Conservation (phyloP, 768 basidiomycete genomes). For the Mycena crocata region DNA sequence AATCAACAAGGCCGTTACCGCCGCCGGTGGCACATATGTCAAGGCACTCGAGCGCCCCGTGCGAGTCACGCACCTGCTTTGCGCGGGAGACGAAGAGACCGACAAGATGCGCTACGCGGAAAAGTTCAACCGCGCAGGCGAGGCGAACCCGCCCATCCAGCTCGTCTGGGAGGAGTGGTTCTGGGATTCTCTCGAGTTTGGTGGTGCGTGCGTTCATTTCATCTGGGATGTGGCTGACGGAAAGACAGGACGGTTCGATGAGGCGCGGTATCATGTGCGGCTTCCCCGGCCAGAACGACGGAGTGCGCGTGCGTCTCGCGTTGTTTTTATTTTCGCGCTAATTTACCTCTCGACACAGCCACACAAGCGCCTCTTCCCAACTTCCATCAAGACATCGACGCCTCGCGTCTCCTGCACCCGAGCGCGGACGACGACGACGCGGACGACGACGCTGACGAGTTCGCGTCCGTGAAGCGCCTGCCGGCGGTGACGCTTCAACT, state of each 20-base stretch:
- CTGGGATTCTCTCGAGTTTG: slow-evolving; percentile 88
- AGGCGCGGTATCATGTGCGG: slow-evolving; percentile 67
- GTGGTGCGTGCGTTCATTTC: slow-evolving; percentile 54
- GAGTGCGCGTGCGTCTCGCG: slow-evolving; percentile 7
- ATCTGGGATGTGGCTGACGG: slow-evolving; percentile 6
- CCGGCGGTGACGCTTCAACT: slow-evolving; percentile 73
- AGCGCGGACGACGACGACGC: slow-evolving; percentile 30
- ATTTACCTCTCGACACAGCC: slow-evolving; percentile 19
- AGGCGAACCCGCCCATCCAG: slow-evolving; percentile 69
- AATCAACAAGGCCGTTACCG: slow-evolving; percentile 70
- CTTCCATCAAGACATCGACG: no score
- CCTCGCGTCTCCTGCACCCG: not conserved
- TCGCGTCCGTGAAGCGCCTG: slow-evolving; percentile 65
- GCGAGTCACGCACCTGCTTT: slow-evolving; percentile 87
- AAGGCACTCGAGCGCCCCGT: slow-evolving; percentile 84
- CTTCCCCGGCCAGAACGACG: slow-evolving; percentile 72
- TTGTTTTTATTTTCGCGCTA: not conserved
- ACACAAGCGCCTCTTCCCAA: slow-evolving; percentile 37
- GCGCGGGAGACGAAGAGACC: slow-evolving; percentile 72
- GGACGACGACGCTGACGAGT: slow-evolving; percentile 47
- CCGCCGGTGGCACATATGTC: slow-evolving; percentile 75
- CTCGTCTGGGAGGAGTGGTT: slow-evolving; percentile 98
- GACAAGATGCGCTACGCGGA: slow-evolving; percentile 86
- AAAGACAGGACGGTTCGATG: slow-evolving; percentile 69
- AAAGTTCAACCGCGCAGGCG: slow-evolving; percentile 75